A percentile compares a stretch with the other conserved stretches of the same genome.
Evolutionary conservation across 2,329 filamentous ascomycete species (phyloP).

Genomic region (Simplicillium sp.): DNA sequence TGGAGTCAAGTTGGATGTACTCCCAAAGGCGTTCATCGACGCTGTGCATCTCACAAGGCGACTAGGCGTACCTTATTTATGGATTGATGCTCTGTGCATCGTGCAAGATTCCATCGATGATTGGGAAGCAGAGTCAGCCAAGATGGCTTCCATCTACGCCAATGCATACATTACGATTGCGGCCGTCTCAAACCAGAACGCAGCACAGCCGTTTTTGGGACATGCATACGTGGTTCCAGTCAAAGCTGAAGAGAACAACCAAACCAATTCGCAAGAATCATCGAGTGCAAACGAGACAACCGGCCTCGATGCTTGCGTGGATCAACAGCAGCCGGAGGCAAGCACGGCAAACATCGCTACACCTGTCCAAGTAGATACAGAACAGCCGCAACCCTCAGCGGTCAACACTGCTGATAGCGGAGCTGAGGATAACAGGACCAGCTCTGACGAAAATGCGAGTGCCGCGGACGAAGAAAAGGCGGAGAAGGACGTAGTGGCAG

Average conservation of each 20-base stretch:
- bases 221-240: not conserved
- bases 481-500: no score
- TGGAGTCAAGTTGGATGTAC: not conserved
- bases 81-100: conserved; percentile 23
- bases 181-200: conserved; percentile 6
- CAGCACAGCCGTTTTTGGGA: conserved; percentile 3
- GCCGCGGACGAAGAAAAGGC: no score
- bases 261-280: conserved; percentile 2
- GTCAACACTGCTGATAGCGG: no score
- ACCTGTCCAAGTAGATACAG: no score
- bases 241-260: not conserved
- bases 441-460: no score
- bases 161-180: conserved; percentile 10
- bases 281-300: not conserved
- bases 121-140: conserved; percentile 8
- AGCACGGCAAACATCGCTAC: no score
- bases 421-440: no score
- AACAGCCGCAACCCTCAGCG: no score
- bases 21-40: conserved; percentile 15
- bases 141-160: conserved; percentile 9
- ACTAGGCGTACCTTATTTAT: conserved; percentile 16
- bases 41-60: conserved; percentile 14
- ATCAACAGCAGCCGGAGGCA: no score
- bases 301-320: no score
- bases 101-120: conserved; percentile 13